These are phyloP conservation scores for Gynochthodes officinalis DNA, from an alignment of 257 asterid genomes.

Conservation along the genomic window DNA sequence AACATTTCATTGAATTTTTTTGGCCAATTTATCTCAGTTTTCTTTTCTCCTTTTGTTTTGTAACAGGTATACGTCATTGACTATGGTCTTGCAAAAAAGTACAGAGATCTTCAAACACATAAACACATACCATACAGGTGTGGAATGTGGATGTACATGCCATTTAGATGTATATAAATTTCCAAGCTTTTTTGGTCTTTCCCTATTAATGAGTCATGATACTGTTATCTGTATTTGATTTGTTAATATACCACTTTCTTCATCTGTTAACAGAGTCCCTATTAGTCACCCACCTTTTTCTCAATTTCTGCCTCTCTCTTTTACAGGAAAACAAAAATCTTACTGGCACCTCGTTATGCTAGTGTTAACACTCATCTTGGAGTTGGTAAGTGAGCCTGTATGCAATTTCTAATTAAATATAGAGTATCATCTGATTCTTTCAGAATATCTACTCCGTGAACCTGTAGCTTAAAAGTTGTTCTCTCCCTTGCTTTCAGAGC, in stretches of 20 bases:
- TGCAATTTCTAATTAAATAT: constrained; percentile 8
- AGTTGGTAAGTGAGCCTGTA: constrained; percentile 60
- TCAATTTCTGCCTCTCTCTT: background rate
- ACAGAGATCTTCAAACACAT: constrained; percentile 89
- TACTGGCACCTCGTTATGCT: constrained; percentile 98
- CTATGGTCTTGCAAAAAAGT: constrained; percentile 95
- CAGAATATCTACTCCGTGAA: background rate
- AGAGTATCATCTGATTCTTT: background rate
- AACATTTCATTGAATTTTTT: background rate
- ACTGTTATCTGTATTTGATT: background rate
- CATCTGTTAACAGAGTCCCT: background rate
- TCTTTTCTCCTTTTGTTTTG: constrained; percentile 16
- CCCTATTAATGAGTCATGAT: background rate
- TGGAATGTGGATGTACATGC: background rate
- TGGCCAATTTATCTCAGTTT: background rate
- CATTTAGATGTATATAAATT: background rate
- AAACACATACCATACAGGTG: constrained; percentile 98
- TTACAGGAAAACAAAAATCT: constrained; percentile 94
- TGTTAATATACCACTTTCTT: background rate
- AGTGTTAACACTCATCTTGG: constrained; percentile 98
- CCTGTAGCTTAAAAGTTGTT: background rate
- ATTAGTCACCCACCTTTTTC: background rate
- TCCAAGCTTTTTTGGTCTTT: background rate
- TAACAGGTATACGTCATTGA: constrained; percentile 86
- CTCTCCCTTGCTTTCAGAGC: constrained; percentile 52